Evolutionary conservation across 257 asterid genomes (phyloP).

Genomic region (Cruciata laevipes): DNA sequence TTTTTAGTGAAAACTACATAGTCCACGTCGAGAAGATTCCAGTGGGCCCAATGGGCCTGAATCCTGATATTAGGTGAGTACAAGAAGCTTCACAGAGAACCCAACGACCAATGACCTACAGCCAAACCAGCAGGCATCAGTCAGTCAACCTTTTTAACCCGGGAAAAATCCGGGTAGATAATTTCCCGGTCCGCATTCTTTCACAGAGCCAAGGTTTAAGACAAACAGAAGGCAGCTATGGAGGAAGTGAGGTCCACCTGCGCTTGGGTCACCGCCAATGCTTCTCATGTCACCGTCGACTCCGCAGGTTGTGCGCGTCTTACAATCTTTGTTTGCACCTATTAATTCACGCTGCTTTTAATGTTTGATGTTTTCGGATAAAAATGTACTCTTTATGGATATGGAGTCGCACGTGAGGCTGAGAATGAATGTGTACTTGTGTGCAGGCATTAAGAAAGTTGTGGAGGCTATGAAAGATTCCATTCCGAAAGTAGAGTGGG

Average conservation of each 20-base stretch:
- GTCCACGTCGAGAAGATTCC: background rate
- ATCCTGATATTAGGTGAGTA: background rate
- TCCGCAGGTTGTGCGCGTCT: constrained; percentile 39
- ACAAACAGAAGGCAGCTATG: constrained; percentile 31
- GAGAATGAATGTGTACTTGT: background rate
- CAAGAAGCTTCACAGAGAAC: background rate
- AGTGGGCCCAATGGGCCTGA: constrained; percentile 4
- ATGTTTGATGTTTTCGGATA: background rate
- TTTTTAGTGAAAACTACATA: background rate
- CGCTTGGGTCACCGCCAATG: constrained; percentile 86
- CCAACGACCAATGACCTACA: background rate
- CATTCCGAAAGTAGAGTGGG: constrained; percentile 86
- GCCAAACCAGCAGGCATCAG: background rate
- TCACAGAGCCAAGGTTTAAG: constrained; percentile 6
- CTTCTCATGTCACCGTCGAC: constrained; percentile 77
- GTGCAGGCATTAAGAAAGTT: constrained; percentile 65
- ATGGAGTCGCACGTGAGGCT: background rate
- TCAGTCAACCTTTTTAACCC: background rate
- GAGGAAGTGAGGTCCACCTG: constrained; percentile 72
- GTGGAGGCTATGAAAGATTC: constrained; percentile 64
- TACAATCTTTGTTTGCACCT: background rate
- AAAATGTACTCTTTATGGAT: background rate
- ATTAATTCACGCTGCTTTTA: background rate
- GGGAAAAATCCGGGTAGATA: background rate
- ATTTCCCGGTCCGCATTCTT: background rate